Evolutionary conservation across 495 filamentous ascomycete species (phyloP).

Genomic region (Hypoxylon fragiforme): DNA sequence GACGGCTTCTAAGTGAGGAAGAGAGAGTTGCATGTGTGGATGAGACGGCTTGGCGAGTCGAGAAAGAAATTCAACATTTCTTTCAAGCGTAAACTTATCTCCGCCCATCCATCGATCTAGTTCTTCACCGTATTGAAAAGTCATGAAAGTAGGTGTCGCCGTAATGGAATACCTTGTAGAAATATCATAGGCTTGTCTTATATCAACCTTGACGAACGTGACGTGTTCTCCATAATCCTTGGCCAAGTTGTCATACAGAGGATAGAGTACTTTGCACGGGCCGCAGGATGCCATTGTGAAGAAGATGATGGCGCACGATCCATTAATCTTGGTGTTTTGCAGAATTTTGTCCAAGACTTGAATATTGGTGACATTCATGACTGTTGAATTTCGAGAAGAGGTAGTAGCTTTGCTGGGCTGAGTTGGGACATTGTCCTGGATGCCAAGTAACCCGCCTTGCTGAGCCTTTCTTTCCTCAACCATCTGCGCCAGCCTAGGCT

Average conservation of each 20-base stretch:
- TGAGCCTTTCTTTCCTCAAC: conserved; percentile 69
- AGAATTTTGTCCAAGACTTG: conserved; percentile 64
- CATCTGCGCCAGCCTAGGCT: conserved; percentile 75
- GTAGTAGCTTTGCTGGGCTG: conserved; percentile 32
- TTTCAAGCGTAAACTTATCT: conserved; percentile 65
- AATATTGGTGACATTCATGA: conserved; percentile 46
- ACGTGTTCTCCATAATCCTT: conserved; percentile 69
- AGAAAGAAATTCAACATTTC: conserved; percentile 72
- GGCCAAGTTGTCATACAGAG: conserved; percentile 80
- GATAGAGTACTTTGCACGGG: conserved; percentile 83
- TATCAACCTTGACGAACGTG: conserved; percentile 82
- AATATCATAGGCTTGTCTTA: conserved; percentile 67
- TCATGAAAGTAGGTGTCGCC: conserved; percentile 89
- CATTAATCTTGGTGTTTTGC: conserved; percentile 50
- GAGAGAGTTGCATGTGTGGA: conserved; percentile 67
- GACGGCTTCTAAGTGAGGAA: conserved; percentile 68
- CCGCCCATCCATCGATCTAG: conserved; percentile 82
- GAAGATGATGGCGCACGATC: conserved; percentile 79
- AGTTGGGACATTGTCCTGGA: conserved; percentile 41
- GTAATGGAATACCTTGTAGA: conserved; percentile 66
- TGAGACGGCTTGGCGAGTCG: too few species aligned
- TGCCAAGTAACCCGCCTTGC: conserved; percentile 53
- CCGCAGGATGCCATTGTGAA: conserved; percentile 88
- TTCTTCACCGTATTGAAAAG: conserved; percentile 76
- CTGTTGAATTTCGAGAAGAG: conserved; percentile 35